Base-by-base conservation (phyloP, 1,284 basidiomycete genomes). In the Boletellus dicymbophilus region DNA sequence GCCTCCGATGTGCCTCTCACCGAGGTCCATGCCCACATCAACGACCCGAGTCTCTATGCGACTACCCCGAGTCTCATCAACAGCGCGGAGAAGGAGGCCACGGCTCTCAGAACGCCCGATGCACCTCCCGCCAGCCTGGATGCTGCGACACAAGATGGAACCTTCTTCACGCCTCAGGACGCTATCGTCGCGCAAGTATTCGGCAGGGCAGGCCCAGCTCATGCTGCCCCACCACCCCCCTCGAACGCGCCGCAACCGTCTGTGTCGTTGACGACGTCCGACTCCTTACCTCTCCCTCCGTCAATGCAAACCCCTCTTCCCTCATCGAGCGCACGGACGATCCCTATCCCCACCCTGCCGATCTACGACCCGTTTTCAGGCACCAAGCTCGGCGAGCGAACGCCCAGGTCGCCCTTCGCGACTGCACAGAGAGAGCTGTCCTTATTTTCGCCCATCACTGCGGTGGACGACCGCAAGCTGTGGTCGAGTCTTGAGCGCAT, bases 401-500 rank as follows among this genome's bases (percentile, higher is more conserved):
- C 54, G 3, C 48, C 51, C 28, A 25, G 51, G 10, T 49, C 55
- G 6, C 27, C 56, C 8, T 52, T 52, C 10, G 46, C 49, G 4
- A 44, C 34, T 5, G 43, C 37, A 2, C 53, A 46, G 18, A 44
- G 43, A 4, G 50, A 62, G 2, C 16, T 4, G 6, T 36, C 45
- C 15, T 21, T 46, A 8, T 15, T 45, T 15, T n/a, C 39, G 3
- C 40, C 57, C 2, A 41, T 60, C 11, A 52, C 54, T 11, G 43
- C 42, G 0, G 39, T 41, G 10, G 65, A 58, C 56, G 53, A 74
- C 70, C 56, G 79, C 39, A 74, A 72, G 38, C 68, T 88, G 34
- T 90, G 88, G 88, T 62, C 76, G 0, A 81, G 85, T 52, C 75
- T 90, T 13, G 79, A 80, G 16, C 75, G 74, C 41, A 82, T 90